These are phyloP conservation scores for Colletotrichum cordylinicola DNA, from an alignment of 2,329 filamentous ascomycete species.

Conservation along the genomic window DNA sequence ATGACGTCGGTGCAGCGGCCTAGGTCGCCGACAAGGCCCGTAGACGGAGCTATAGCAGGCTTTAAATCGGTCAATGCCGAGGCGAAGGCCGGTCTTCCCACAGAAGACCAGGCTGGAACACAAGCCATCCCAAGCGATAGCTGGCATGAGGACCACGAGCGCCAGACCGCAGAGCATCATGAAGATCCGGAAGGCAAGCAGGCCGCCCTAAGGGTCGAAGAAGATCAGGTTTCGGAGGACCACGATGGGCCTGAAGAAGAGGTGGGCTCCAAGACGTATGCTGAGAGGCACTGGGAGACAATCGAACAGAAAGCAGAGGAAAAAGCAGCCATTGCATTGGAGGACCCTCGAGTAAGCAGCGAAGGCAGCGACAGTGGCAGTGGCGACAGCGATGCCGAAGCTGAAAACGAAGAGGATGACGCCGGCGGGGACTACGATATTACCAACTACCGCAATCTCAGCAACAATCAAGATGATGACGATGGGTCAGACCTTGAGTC, in stretches of 20 bases:
- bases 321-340: neutral
- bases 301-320: neutral
- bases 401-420: slow-evolving; percentile 14
- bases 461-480: slow-evolving; percentile 24
- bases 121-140: neutral
- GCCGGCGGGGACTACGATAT: slow-evolving; percentile 24
- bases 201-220: neutral
- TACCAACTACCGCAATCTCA: slow-evolving; percentile 23
- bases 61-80: neutral
- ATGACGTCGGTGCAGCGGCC: slow-evolving; percentile 1
- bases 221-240: slow-evolving; percentile 7
- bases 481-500: slow-evolving; percentile 21
- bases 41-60: neutral
- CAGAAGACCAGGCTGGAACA: neutral
- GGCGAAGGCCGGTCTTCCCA: neutral
- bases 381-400: slow-evolving; percentile 11
- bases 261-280: neutral
- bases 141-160: neutral
- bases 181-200: neutral
- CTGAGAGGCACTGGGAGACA: slow-evolving; percentile 3
- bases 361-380: neutral
- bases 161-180: neutral
- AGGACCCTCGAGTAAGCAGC: neutral
- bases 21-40: neutral
- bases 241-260: slow-evolving; percentile 1